These are phyloP conservation scores for Cyclaneusma minus DNA, from an alignment of 2,329 filamentous ascomycete genomes.

Conservation along the genomic window DNA sequence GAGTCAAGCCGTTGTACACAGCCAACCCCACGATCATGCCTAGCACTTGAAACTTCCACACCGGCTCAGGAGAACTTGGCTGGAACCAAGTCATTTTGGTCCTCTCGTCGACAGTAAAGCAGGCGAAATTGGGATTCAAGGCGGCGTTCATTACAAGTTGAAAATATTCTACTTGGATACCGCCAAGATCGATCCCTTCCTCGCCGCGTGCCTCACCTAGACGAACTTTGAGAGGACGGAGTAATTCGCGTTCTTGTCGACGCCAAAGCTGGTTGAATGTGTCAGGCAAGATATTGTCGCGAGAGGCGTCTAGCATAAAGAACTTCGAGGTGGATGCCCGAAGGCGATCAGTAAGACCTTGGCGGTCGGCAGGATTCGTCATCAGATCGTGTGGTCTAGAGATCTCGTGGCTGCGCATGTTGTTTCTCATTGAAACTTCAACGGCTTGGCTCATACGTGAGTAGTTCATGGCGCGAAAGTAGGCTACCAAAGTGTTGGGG, in stretches of 20 bases:
- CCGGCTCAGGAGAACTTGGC: slow-evolving; percentile 63
- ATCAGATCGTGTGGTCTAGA: slow-evolving; percentile 38
- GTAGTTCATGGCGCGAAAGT: slow-evolving; percentile 81
- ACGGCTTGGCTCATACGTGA: slow-evolving; percentile 69
- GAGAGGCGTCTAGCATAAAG: slow-evolving; percentile 51
- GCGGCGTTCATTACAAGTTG: slow-evolving; percentile 67
- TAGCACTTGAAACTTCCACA: slow-evolving; percentile 82
- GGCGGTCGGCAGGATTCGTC: slow-evolving; percentile 40
- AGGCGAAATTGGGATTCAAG: slow-evolving; percentile 55
- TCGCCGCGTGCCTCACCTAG: slow-evolving; percentile 73
- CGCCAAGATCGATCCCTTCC: slow-evolving; percentile 82
- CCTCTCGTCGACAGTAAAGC: slow-evolving; percentile 63
- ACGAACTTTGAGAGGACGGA: slow-evolving; percentile 76
- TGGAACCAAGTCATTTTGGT: slow-evolving; percentile 82
- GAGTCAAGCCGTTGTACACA: slow-evolving; percentile 80
- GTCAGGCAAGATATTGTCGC: slow-evolving; percentile 53
- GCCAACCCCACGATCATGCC: slow-evolving; percentile 81
- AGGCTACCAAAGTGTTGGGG: slow-evolving; percentile 55
- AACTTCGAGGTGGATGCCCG: slow-evolving; percentile 55
- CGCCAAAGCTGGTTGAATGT: slow-evolving; percentile 83
- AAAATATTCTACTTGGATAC: slow-evolving; percentile 95
- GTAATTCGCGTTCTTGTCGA: slow-evolving; percentile 63
- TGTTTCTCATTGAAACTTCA: slow-evolving; percentile 44
- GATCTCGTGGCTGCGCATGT: slow-evolving; percentile 33
- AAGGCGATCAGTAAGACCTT: slow-evolving; percentile 45